Conservation (phyloP, 768 basidiomycete species). For the Boletus reticulatus region DNA sequence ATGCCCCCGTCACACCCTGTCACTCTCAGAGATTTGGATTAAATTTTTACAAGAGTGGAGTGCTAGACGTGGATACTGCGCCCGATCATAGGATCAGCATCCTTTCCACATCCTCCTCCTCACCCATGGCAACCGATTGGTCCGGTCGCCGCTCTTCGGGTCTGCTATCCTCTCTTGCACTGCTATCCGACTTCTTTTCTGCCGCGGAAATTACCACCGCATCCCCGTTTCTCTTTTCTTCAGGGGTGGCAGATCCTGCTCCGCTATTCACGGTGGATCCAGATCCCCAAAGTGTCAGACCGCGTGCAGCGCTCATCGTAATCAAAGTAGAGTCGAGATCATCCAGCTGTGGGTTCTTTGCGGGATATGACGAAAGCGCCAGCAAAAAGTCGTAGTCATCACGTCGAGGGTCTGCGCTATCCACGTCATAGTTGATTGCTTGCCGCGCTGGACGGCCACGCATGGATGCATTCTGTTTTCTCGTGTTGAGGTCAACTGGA, state of each 20-base stretch:
- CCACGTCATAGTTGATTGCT: conserved; percentile 9
- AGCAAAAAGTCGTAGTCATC: conserved; percentile 55
- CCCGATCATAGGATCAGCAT: conserved; percentile 13
- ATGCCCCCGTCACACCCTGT: conserved; percentile 9
- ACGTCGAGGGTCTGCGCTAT: conserved; percentile 20
- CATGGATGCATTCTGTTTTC: conserved; percentile 44
- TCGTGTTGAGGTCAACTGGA: conserved; percentile 33
- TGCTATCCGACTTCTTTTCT: background rate
- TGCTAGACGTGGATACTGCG: background rate
- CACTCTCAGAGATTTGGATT: background rate
- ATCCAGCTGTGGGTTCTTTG: conserved; percentile 39
- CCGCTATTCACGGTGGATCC: background rate
- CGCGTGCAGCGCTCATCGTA: conserved; percentile 45
- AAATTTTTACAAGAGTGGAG: too few species aligned
- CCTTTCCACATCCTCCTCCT: conserved; percentile 24
- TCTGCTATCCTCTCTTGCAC: background rate
- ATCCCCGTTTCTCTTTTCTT: background rate
- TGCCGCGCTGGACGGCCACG: conserved; percentile 30
- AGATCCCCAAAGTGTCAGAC: conserved; percentile 49
- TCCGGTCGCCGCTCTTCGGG: background rate
- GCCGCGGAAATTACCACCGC: background rate
- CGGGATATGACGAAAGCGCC: conserved; percentile 40
- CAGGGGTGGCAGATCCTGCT: background rate
- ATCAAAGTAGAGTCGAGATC: conserved; percentile 49
- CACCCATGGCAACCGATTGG: conserved; percentile 1